Conservation (phyloP, 768 basidiomycete species). For the Kwoniella sp. region DNA sequence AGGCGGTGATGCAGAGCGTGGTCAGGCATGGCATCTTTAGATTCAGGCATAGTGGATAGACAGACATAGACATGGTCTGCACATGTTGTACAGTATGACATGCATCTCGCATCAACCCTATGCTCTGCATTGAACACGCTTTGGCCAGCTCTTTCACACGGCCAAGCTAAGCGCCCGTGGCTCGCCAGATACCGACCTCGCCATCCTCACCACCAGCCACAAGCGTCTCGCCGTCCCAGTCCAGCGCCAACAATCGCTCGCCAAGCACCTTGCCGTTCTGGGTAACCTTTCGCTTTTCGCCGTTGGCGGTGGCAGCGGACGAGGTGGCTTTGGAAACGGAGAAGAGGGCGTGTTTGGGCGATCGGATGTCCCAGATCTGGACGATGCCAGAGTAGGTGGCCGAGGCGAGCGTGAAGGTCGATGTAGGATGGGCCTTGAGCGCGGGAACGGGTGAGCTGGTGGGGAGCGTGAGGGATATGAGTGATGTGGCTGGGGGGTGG, state of each 20-base stretch:
- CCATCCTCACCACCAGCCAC: conserved; percentile 54
- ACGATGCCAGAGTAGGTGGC: conserved; percentile 51
- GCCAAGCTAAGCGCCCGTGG: conserved; percentile 41
- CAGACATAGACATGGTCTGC: background rate
- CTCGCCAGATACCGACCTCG: conserved; percentile 48
- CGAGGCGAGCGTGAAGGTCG: conserved; percentile 49
- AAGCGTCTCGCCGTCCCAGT: conserved; percentile 53
- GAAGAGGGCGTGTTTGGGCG: conserved; percentile 52
- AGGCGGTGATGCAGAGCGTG: background rate
- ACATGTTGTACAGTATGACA: background rate
- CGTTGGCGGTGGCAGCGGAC: background rate
- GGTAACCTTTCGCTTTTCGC: conserved; percentile 29
- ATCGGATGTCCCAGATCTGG: conserved; percentile 54
- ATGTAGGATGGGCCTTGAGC: conserved; percentile 51
- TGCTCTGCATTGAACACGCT: no score
- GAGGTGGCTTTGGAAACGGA: conserved; percentile 43
- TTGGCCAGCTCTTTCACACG: background rate
- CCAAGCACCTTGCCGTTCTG: conserved; percentile 47
- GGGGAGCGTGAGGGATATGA: conserved; percentile 51
- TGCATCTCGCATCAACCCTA: no score
- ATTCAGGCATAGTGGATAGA: background rate
- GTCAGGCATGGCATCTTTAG: background rate
- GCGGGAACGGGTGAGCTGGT: conserved; percentile 51
- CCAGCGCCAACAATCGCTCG: conserved; percentile 51
- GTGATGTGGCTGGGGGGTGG: conserved; percentile 39